Conservation (phyloP, 176 grass and related monocot genomes). For the Lolium rigidum region DNA sequence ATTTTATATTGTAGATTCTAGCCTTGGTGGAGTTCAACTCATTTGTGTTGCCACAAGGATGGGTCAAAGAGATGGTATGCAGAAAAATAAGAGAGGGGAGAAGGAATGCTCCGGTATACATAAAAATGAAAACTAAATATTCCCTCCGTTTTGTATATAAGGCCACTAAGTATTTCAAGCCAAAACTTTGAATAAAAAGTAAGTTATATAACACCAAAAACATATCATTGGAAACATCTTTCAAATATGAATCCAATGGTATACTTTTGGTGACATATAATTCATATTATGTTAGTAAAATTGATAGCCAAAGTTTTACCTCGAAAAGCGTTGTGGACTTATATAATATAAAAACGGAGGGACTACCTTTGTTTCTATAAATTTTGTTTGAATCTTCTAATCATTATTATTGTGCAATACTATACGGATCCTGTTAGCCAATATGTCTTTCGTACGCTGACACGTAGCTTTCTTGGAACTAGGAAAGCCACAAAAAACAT, state of each 20-base stretch:
- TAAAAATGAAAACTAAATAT: not conserved
- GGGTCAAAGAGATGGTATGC: constrained; percentile 44
- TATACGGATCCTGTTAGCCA: constrained; percentile 43
- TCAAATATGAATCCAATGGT: no score
- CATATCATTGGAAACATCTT: no score
- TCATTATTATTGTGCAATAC: constrained; percentile 44
- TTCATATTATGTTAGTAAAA: no score
- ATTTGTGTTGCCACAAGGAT: constrained; percentile 48
- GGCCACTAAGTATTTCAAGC: no score
- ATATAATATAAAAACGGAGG: no score
- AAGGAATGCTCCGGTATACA: constrained; percentile 53
- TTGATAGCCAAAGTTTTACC: no score
- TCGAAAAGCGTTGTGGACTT: no score
- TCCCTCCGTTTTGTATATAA: not conserved
- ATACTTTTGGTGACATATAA: no score
- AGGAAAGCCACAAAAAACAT: constrained; percentile 36
- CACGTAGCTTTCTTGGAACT: constrained; percentile 39
- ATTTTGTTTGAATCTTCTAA: not conserved
- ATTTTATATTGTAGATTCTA: constrained; percentile 41
- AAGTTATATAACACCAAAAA: no score
- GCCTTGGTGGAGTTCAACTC: constrained; percentile 50
- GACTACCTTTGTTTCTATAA: no score
- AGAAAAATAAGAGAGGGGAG: constrained; percentile 41
- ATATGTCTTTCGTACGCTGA: constrained; percentile 48
- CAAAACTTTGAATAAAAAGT: no score